These are phyloP conservation scores for Pseudocercospora musae DNA, from an alignment of 2,329 filamentous ascomycete genomes.

Conservation along the genomic window DNA sequence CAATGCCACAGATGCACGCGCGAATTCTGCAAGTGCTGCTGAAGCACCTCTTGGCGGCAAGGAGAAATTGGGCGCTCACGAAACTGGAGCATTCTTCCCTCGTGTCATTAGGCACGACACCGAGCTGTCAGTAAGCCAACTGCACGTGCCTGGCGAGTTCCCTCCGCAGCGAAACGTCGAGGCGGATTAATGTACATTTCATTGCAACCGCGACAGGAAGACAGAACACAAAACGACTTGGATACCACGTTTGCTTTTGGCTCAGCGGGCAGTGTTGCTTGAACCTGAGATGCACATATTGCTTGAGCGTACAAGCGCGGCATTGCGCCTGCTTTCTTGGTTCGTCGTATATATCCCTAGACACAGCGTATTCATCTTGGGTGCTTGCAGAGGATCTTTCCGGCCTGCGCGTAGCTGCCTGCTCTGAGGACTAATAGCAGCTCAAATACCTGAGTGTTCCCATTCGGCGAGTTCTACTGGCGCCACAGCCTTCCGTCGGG, in stretches of 20 bases:
- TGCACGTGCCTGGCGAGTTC: slow-evolving; percentile 68
- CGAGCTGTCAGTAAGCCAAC: slow-evolving; percentile 55
- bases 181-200: neutral
- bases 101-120: slow-evolving; percentile 49
- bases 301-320: neutral
- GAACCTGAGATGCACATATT: neutral
- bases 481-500: too few species aligned
- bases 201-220: neutral
- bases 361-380: neutral
- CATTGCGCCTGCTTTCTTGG: neutral
- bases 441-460: neutral
- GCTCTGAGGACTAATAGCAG: neutral
- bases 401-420: neutral
- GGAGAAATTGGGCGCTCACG: slow-evolving; percentile 31
- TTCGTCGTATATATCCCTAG: neutral
- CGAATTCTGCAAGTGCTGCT: neutral
- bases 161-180: slow-evolving; percentile 8
- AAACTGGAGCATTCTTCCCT: slow-evolving; percentile 46
- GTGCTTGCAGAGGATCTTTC: neutral
- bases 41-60: slow-evolving; percentile 28
- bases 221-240: neutral
- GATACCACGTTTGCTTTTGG: neutral
- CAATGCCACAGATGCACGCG: neutral
- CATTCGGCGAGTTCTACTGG: neutral
- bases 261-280: neutral